Conservation (phyloP, 2,329 filamentous ascomycete species). For the Aspergillus texensis region DNA sequence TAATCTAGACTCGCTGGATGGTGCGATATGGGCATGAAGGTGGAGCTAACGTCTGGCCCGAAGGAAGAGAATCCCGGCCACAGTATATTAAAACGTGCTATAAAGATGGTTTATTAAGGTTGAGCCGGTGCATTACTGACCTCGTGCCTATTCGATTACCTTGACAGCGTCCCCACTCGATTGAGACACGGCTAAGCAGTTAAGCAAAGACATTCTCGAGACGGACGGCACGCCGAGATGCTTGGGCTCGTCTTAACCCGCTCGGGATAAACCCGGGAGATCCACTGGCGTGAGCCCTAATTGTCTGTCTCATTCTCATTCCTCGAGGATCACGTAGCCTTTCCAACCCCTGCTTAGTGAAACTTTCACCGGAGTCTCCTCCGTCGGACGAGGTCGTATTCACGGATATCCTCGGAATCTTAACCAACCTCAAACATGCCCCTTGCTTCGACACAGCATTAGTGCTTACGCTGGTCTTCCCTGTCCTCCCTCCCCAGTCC, state of each 20-base stretch:
- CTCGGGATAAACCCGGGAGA: background rate
- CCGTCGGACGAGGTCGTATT: background rate
- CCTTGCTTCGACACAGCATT: background rate
- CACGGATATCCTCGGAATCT: background rate
- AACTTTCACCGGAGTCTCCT: background rate
- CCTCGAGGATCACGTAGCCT: background rate
- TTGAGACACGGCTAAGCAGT: background rate
- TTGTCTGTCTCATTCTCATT: background rate
- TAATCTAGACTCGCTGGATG: background rate
- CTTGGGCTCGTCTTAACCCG: background rate
- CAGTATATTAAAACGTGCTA: background rate
- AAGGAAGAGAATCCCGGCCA: background rate
- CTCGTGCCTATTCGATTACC: background rate
- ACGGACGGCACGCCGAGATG: background rate
- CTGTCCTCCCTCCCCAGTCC: no score
- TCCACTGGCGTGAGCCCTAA: background rate
- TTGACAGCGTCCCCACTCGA: conserved; percentile 8
- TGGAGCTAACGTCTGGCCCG: background rate
- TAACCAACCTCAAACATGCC: background rate
- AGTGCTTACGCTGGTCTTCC: background rate
- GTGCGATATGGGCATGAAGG: background rate
- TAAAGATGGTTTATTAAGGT: background rate
- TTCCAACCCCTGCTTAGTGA: background rate
- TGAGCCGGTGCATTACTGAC: background rate
- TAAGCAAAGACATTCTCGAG: background rate